Percentiles rank a stretch among this genome's conserved stretches.
phyloP scores from a whole-genome alignment of 768 basidiomycete species.

The Lentinula sp. region DNA sequence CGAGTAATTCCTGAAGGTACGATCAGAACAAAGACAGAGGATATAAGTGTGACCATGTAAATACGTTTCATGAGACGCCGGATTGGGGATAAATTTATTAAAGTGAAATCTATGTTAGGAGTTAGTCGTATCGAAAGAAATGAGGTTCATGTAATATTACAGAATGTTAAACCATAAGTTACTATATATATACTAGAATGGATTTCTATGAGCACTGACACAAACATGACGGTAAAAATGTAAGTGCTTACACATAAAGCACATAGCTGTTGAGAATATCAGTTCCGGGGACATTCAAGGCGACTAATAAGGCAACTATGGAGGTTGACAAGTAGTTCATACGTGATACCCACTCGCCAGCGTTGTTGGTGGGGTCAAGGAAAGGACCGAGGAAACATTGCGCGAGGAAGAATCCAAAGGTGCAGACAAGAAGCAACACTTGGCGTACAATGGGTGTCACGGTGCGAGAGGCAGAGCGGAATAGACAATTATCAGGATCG shows the following conservation, averaged over 20 bases:
- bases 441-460: slow-evolving; percentile 56
- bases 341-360: slow-evolving; percentile 69
- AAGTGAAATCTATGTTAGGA: slow-evolving; percentile 48
- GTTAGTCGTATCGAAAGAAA: slow-evolving; percentile 4
- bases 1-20: slow-evolving; percentile 41
- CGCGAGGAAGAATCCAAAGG: slow-evolving; percentile 51
- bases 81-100: slow-evolving; percentile 46
- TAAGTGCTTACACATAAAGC: slow-evolving; percentile 51
- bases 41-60: too few relatives aligned
- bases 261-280: slow-evolving; percentile 54
- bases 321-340: slow-evolving; percentile 67
- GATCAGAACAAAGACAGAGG: not conserved
- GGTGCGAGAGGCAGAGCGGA: slow-evolving; percentile 47
- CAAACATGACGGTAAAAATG: not conserved
- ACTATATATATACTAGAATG: slow-evolving; percentile 36
- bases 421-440: slow-evolving; percentile 49
- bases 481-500: slow-evolving; percentile 67
- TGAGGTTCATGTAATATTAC: slow-evolving; percentile 22
- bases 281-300: slow-evolving; percentile 50
- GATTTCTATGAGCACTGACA: not conserved
- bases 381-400: slow-evolving; percentile 63
- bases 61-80: slow-evolving; percentile 55
- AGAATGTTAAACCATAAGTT: slow-evolving; percentile 65
- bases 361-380: slow-evolving; percentile 65
- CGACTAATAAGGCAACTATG: slow-evolving; percentile 55